phyloP scores from a whole-genome alignment of 257 asterid genomes.

The Linaria vulgaris region DNA sequence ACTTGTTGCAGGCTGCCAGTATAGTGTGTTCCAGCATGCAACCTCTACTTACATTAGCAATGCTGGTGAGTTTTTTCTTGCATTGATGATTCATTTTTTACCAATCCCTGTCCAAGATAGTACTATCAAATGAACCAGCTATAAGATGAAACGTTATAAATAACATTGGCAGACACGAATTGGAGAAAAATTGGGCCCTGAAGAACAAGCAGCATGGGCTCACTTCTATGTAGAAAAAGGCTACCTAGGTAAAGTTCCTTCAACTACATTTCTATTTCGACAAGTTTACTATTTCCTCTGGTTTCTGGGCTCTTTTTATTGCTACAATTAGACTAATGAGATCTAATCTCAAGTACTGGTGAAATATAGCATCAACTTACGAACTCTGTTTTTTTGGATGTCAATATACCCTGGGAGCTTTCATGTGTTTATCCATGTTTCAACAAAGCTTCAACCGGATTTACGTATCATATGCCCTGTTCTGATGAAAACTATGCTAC shows the following conservation, averaged over 20 bases:
- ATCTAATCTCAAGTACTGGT: not conserved
- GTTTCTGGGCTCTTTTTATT: not conserved
- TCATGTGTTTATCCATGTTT: not conserved
- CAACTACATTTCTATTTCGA: not conserved
- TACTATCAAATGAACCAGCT: not conserved
- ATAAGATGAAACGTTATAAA: not conserved
- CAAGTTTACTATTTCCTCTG: not conserved
- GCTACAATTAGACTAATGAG: not conserved
- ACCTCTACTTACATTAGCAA: slow-evolving; percentile 70
- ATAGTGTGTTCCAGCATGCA: slow-evolving; percentile 70
- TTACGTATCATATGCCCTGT: not conserved
- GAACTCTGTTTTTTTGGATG: not conserved
- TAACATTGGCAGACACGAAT: slow-evolving; percentile 44
- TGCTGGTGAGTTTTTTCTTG: slow-evolving; percentile 55
- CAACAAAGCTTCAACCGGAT: not conserved
- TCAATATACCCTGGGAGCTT: not conserved
- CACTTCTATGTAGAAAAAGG: slow-evolving; percentile 51
- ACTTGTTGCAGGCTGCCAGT: slow-evolving; percentile 58
- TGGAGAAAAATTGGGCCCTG: slow-evolving; percentile 57
- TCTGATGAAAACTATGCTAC: slow-evolving; percentile 3
- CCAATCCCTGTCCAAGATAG: too few relatives aligned
- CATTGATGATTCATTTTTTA: too few relatives aligned
- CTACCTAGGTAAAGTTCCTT: slow-evolving; percentile 47
- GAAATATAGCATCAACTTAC: not conserved
- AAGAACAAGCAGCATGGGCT: slow-evolving; percentile 51